Percentiles rank a stretch among this genome's conserved stretches.
These are phyloP conservation scores for Melastoma candidum DNA, from an alignment of 441 rosid genomes.

Conservation along the genomic window DNA sequence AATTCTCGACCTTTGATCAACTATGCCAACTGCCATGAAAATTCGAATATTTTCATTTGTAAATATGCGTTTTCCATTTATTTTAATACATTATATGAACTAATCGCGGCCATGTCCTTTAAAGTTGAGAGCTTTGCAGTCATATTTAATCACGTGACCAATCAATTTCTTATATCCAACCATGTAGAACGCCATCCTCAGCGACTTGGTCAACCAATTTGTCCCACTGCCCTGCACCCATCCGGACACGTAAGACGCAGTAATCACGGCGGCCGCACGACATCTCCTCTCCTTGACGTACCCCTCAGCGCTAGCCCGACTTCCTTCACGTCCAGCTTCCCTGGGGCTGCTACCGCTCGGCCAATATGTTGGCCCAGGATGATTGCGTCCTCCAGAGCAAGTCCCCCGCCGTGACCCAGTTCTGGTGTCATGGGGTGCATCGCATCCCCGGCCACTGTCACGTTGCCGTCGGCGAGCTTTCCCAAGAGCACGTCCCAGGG, in stretches of 20 bases:
- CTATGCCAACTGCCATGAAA: no score
- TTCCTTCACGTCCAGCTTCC: constrained; percentile 5
- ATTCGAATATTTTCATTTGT: no score
- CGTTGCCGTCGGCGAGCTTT: constrained; percentile 19
- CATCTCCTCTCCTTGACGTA: constrained; percentile 33
- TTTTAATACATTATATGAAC: no score
- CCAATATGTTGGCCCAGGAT: constrained; percentile 33
- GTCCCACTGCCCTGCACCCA: constrained; percentile 28
- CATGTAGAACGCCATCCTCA: constrained; percentile 24
- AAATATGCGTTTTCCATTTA: no score
- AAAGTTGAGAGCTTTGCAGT: constrained; percentile 24
- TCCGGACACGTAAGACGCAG: constrained; percentile 22
- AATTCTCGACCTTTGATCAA: no score
- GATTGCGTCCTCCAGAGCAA: constrained; percentile 39
- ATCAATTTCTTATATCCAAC: neutral
- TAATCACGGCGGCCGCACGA: constrained; percentile 17
- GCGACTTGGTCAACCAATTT: constrained; percentile 21
- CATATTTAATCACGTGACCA: neutral
- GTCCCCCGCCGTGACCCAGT: constrained; percentile 31
- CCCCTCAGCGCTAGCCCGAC: constrained; percentile 14
- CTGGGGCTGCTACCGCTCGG: constrained; percentile 4
- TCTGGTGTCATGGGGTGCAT: constrained; percentile 55
- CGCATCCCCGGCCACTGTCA: constrained; percentile 36
- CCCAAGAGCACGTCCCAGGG: constrained; percentile 33
- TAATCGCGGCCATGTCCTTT: no score